Conservation (phyloP, 352 stramenopile genomes). For the Globisporangium emineosum region DNA sequence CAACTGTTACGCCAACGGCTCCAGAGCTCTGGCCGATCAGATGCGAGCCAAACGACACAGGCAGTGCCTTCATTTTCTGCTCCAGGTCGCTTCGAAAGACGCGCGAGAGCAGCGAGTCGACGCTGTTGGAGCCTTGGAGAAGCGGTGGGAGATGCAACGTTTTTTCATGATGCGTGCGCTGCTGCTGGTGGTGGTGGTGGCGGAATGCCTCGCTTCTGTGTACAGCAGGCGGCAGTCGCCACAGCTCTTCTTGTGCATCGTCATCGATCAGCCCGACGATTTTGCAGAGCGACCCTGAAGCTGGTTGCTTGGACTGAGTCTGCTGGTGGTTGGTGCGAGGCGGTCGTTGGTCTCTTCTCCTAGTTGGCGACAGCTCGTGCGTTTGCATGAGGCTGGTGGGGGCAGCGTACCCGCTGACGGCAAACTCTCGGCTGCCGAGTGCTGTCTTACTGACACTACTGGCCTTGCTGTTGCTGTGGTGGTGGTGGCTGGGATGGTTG, state of each 20-base stretch:
- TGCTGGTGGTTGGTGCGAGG: background rate
- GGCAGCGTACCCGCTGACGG: background rate
- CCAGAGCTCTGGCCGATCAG: background rate
- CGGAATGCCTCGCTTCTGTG: background rate
- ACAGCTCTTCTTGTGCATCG: background rate
- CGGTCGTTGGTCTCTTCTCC: background rate
- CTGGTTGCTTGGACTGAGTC: background rate
- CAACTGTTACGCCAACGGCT: too few species aligned
- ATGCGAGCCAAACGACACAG: background rate
- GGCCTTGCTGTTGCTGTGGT: background rate
- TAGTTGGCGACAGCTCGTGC: background rate
- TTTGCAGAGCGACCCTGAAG: background rate
- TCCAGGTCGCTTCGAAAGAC: conserved; percentile 5
- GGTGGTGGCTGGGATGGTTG: background rate
- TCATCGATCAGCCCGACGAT: conserved; percentile 8
- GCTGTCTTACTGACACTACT: background rate
- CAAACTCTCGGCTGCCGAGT: background rate
- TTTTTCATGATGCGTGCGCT: background rate
- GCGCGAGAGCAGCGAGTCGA: conserved; percentile 3
- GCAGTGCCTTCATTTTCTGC: background rate
- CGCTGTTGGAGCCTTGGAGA: background rate
- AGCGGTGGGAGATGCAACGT: background rate
- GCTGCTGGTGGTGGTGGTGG: background rate
- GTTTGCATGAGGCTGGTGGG: background rate
- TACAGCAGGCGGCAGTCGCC: background rate